Conservation (phyloP, 2,329 filamentous ascomycete genomes). For the Ceratocystis destructans region DNA sequence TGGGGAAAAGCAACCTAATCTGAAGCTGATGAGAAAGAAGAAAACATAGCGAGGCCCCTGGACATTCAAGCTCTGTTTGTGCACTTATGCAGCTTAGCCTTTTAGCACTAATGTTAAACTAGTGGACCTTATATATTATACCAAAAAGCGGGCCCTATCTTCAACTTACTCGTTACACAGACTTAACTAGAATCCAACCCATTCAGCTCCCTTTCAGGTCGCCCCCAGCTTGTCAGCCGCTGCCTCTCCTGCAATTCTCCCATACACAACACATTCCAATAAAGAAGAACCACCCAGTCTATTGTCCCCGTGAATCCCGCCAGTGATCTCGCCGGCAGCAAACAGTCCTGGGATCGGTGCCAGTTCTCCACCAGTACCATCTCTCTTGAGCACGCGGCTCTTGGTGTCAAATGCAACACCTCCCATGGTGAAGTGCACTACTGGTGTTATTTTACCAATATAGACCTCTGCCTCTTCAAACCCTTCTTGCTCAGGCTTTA, state of each 20-base stretch:
- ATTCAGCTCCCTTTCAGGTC: background rate
- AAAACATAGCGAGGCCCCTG: background rate
- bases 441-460: conserved; percentile 46
- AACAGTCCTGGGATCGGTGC: conserved; percentile 42
- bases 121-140: background rate
- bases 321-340: conserved; percentile 51
- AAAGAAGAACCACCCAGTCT: conserved; percentile 47
- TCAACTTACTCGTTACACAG: background rate
- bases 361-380: conserved; percentile 25
- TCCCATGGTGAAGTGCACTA: conserved; percentile 55
- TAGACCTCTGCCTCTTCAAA: conserved; percentile 40
- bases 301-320: conserved; percentile 50
- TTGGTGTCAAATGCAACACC: conserved; percentile 43
- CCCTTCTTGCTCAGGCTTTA: conserved; percentile 30
- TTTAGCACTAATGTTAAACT: background rate
- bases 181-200: background rate
- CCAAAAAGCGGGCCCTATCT: background rate
- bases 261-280: conserved; percentile 51
- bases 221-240: conserved; percentile 26
- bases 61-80: background rate
- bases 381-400: conserved; percentile 35
- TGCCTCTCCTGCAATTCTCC: conserved; percentile 40
- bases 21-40: background rate
- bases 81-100: background rate
- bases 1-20: too few species aligned